Percentiles rank a stretch among this genome's conserved stretches.
These are phyloP conservation scores for Carex parvula DNA, from an alignment of 176 grass and related monocot species.

Conservation along the genomic window DNA sequence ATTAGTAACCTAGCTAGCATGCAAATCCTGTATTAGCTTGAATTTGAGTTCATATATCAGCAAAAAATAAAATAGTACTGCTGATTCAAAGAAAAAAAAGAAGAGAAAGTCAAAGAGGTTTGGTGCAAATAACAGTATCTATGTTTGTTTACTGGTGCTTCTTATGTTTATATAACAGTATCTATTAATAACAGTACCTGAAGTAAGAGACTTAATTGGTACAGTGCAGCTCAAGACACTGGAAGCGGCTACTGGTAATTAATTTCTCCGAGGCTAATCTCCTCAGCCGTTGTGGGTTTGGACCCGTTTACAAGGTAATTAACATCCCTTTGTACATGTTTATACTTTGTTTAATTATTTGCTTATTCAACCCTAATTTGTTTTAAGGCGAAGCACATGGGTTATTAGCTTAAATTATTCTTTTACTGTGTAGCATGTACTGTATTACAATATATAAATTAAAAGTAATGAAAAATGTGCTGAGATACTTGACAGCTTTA, in stretches of 20 bases:
- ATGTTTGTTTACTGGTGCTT: no score
- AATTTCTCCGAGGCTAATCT: constrained; percentile 83
- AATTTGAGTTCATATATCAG: no score
- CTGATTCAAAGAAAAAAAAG: no score
- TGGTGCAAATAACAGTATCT: no score
- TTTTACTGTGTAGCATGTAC: neutral
- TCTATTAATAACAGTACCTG: constrained; percentile 68
- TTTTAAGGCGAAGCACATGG: neutral
- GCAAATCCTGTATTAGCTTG: no score
- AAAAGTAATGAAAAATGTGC: neutral
- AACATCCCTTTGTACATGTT: neutral
- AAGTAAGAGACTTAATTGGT: constrained; percentile 52
- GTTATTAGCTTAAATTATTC: neutral
- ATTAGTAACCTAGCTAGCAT: no score
- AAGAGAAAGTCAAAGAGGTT: no score
- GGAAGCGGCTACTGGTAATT: constrained; percentile 44
- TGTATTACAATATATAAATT: neutral
- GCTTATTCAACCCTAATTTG: neutral
- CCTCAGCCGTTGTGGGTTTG: constrained; percentile 77
- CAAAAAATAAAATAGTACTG: no score
- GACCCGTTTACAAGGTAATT: constrained; percentile 87
- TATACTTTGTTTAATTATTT: neutral
- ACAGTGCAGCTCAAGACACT: no score
- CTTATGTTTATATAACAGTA: no score
- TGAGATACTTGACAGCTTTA: neutral